Base-by-base conservation (phyloP, 2,329 filamentous ascomycete species). In the Aspergillus amoenus region DNA sequence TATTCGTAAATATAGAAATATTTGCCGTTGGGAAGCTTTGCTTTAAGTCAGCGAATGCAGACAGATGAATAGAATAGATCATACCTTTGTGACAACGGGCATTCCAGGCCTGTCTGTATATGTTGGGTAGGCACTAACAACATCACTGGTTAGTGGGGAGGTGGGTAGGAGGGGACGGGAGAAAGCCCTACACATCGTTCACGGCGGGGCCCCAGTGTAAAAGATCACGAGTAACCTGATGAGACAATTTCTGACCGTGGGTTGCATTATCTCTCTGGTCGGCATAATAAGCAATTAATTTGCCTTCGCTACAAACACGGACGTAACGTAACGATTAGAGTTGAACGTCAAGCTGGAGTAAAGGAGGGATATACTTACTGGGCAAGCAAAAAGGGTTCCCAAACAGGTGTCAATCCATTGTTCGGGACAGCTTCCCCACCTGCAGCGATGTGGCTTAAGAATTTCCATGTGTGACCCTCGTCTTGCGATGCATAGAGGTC, bases 81-180 rank as follows among this genome's bases (percentile, higher is more conserved):
- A 24, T 49, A 70, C 68, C 61, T 70, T 66, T 17, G 81, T 78
- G 8, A 90, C 77, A 0, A 82, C 84, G 1, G 87, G 82, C 88
- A 90, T 90, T 49, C 87, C 88, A 0, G 88, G 88, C 2, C 88
- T 83, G 58, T 81, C 84, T 2, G 80, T 82, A 70, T 88, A 88
- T 53, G 77, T 79, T n/a, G 79, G 73, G 64, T 88, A 87, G 11
- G 60, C 63, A 11, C 67, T 69, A 48, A 18, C 13, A 53, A 21
- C 17, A 6, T 9, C 11, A 18, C 41, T 40, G 21, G 13, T 48
- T 41, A 41, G 32, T 41, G 37, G 32, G 17, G 9, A 9, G 4
- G 32, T 15, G 11, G 22, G 6, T 18, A 12, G 22, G 6, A 22
- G 30, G 3, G 15, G 13, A 9, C 12, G 37, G 24, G 24, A 24